These are phyloP conservation scores for Nothophaeocryptopus gaeumannii DNA, from an alignment of 2,329 filamentous ascomycete genomes.

Conservation along the genomic window DNA sequence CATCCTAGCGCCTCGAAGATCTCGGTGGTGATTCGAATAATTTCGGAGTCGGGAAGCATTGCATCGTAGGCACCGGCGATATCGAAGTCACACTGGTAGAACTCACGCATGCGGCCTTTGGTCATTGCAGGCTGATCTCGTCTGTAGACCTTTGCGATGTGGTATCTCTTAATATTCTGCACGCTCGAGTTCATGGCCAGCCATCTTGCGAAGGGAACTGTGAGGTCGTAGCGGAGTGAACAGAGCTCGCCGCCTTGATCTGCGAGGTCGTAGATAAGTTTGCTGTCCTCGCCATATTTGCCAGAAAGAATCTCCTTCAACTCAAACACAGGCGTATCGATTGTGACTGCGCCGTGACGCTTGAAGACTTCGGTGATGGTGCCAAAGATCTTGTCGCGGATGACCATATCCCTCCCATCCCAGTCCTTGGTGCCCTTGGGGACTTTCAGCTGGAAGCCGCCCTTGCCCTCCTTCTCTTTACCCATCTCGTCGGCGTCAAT, in stretches of 20 bases:
- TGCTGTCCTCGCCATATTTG: conserved; percentile 90
- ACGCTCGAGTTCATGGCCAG: conserved; percentile 85
- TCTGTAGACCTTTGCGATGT: conserved; percentile 89
- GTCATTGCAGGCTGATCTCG: conserved; percentile 81
- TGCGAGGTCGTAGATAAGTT: conserved; percentile 85
- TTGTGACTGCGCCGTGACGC: conserved; percentile 73
- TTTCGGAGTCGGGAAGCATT: conserved; percentile 90
- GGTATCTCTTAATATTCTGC: conserved; percentile 85
- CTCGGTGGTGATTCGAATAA: conserved; percentile 78
- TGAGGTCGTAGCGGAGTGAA: conserved; percentile 82
- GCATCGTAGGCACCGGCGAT: conserved; percentile 84
- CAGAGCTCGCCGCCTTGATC: conserved; percentile 85
- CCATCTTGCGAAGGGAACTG: conserved; percentile 87
- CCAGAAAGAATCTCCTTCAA: conserved; percentile 80
- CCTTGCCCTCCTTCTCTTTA: conserved; percentile 43
- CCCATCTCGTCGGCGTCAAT: conserved; percentile 41
- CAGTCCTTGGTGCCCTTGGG: conserved; percentile 90
- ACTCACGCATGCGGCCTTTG: conserved; percentile 90
- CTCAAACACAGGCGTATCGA: conserved; percentile 83
- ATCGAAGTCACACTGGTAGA: conserved; percentile 97
- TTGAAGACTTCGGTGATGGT: conserved; percentile 78
- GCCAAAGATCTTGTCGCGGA: conserved; percentile 75
- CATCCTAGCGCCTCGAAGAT: conserved; percentile 79
- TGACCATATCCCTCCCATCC: conserved; percentile 73
- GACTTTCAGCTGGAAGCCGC: conserved; percentile 68